A percentile compares a stretch with the other conserved stretches of the same genome.
These are phyloP conservation scores for Golovinomyces cichoracearum DNA, from an alignment of 2,329 filamentous ascomycete genomes.

Conservation along the genomic window DNA sequence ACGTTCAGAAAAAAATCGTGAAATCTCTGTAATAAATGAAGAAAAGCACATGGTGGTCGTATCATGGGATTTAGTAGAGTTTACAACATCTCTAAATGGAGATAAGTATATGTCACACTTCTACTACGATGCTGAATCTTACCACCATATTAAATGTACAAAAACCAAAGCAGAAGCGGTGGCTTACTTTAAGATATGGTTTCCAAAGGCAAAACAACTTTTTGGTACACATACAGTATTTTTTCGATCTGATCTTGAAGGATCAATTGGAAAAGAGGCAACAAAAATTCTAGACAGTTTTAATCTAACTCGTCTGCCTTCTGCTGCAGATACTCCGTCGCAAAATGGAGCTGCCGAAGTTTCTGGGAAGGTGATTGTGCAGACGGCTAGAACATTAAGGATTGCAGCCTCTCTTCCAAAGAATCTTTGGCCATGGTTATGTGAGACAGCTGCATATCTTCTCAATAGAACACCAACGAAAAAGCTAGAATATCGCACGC, in stretches of 20 bases:
- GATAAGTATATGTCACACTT: neutral
- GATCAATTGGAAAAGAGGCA: neutral
- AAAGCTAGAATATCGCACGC: neutral
- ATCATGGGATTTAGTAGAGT: neutral
- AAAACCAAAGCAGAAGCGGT: neutral
- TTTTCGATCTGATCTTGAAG: neutral
- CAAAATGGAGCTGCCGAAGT: neutral
- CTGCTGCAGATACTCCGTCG: neutral
- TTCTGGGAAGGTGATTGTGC: neutral
- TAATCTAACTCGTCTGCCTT: neutral
- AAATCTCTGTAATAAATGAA: neutral
- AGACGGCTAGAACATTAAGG: neutral
- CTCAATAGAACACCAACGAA: neutral
- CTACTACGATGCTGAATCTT: neutral
- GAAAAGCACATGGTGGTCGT: neutral
- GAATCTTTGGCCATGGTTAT: constrained; percentile 1
- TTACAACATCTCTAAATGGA: neutral
- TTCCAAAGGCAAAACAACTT: neutral
- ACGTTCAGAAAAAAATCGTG: neutral
- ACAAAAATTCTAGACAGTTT: neutral
- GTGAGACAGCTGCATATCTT: neutral
- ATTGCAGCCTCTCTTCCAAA: neutral
- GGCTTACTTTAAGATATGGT: neutral
- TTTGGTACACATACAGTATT: neutral
- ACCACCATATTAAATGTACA: neutral